These are phyloP conservation scores for Penicillium oxalicum DNA, from an alignment of 2,329 filamentous ascomycete species.

Conservation along the genomic window DNA sequence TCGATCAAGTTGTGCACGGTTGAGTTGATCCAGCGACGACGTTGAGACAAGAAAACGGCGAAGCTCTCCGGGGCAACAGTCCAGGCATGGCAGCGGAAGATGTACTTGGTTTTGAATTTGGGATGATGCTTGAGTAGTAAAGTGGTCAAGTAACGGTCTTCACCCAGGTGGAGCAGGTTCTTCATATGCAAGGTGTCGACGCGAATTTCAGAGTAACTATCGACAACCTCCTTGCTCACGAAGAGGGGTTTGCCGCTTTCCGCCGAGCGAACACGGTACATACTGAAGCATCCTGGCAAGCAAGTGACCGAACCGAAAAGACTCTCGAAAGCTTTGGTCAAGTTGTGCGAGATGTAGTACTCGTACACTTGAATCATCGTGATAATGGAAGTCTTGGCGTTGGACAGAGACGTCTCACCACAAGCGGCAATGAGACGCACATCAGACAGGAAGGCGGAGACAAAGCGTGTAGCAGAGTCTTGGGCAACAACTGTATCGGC, in stretches of 20 bases:
- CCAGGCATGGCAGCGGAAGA: conserved; percentile 86
- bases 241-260: conserved; percentile 95
- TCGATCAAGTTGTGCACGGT: conserved; percentile 97
- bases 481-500: conserved; percentile 90
- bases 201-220: conserved; percentile 83
- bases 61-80: conserved; percentile 94
- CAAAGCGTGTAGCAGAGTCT: conserved; percentile 87
- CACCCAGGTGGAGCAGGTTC: conserved; percentile 91
- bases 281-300: conserved; percentile 96
- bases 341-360: conserved; percentile 97
- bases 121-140: conserved; percentile 85
- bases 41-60: conserved; percentile 91
- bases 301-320: conserved; percentile 96
- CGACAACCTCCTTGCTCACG: conserved; percentile 85
- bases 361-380: conserved; percentile 99
- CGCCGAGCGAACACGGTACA: conserved; percentile 94
- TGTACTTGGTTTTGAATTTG: conserved; percentile 98
- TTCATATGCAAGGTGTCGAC: conserved; percentile 99
- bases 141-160: conserved; percentile 95
- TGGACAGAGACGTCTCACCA: conserved; percentile 88
- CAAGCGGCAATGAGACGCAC: conserved; percentile 90
- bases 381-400: conserved; percentile 85
- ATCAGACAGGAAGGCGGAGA: conserved; percentile 84
- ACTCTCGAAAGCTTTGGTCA: conserved; percentile 94
- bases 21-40: conserved; percentile 99